Conservation (phyloP, 176 grass and related monocot genomes). For the Triticum turgidum region DNA sequence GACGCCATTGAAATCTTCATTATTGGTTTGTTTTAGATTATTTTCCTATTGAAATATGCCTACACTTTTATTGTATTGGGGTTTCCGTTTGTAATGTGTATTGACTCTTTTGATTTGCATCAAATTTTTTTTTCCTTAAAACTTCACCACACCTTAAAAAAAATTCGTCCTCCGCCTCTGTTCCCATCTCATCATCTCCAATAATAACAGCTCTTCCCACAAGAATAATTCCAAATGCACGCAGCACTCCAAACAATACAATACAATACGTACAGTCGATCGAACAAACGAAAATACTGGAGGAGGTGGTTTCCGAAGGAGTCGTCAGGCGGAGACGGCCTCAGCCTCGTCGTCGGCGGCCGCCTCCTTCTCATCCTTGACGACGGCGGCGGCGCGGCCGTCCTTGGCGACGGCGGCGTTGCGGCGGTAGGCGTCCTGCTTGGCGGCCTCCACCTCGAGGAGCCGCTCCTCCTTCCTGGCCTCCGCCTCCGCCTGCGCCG, state of each 20-base stretch:
- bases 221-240: background rate
- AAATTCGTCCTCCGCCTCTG: no score
- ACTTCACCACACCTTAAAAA: no score
- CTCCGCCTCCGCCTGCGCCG: constrained; percentile 27
- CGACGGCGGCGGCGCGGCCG: background rate
- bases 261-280: background rate
- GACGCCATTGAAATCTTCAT: no score
- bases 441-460: constrained; percentile 32
- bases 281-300: background rate
- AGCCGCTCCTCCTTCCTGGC: constrained; percentile 26
- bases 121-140: no score
- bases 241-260: background rate
- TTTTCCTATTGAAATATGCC: no score
- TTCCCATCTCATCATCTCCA: background rate
- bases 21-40: no score
- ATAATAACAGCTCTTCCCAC: background rate
- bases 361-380: background rate
- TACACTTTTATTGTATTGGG: no score
- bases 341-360: background rate
- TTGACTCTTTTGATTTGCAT: no score
- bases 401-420: constrained; percentile 34
- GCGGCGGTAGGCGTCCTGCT: constrained; percentile 16
- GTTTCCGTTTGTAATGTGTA: no score
- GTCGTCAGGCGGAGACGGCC: background rate
- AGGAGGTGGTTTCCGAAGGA: no score